phyloP scores from a whole-genome alignment of 805 yeast genomes.

The Zygoascus flipseniorum region DNA sequence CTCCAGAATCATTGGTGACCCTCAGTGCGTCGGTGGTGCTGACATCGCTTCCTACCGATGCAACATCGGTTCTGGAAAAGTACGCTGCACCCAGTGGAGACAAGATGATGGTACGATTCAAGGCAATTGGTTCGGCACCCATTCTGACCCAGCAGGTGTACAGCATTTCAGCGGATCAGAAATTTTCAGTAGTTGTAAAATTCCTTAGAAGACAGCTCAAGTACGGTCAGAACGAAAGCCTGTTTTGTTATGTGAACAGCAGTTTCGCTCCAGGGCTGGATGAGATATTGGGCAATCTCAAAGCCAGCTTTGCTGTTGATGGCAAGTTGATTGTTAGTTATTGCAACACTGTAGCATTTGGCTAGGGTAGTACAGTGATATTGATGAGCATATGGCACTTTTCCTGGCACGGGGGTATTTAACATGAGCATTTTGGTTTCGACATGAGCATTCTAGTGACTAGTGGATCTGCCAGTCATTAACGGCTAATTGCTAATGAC shows the following conservation, averaged over 20 bases:
- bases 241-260: slow-evolving; percentile 33
- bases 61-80: slow-evolving; percentile 20
- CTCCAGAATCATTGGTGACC: slow-evolving; percentile 20
- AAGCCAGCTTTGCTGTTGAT: slow-evolving; percentile 15
- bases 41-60: slow-evolving; percentile 23
- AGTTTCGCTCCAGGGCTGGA: slow-evolving; percentile 35
- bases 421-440: too few relatives aligned
- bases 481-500: too few relatives aligned
- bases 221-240: slow-evolving; percentile 20
- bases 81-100: slow-evolving; percentile 19
- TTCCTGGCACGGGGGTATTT: too few relatives aligned
- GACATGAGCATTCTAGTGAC: too few relatives aligned
- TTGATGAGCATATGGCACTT: too few relatives aligned
- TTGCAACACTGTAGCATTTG: slow-evolving; percentile 22
- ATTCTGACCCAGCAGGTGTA: slow-evolving; percentile 39
- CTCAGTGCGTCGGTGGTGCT: slow-evolving; percentile 27
- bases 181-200: slow-evolving; percentile 37
- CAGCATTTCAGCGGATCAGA: slow-evolving; percentile 36
- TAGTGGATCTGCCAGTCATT: too few relatives aligned
- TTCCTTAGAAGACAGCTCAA: slow-evolving; percentile 35
- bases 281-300: slow-evolving; percentile 26
- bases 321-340: slow-evolving; percentile 20
- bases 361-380: slow-evolving; percentile 8
- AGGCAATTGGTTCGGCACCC: slow-evolving; percentile 48
- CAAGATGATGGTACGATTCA: slow-evolving; percentile 38